Evolutionary conservation across 805 yeast genomes (phyloP), one percentile per base, ranked within the genome.

Genomic region (Wickerhamiella occidentalis): DNA sequence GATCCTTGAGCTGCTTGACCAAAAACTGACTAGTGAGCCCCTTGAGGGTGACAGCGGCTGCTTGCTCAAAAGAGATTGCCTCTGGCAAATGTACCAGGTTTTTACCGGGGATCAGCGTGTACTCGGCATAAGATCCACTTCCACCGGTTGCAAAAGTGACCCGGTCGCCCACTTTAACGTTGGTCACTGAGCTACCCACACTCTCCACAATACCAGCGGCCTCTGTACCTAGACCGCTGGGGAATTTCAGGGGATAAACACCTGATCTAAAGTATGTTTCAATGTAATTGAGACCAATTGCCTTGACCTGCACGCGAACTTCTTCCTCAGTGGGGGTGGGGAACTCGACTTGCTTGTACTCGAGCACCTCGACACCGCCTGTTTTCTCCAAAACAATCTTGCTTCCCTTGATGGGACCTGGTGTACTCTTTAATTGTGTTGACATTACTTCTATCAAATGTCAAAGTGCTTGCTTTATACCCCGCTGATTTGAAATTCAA

Each of bases 251-350:
- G 6, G 85, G 82, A 60, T 88, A 88, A 4, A 82, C 58, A 3
- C 96, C 96, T 46, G 68, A 74, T 60, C 96, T 75, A 69, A 83
- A 85, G 66, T 87, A 88, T 3, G 78, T 70, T 59, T 88, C 96
- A 55, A 86, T 82, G 68, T 76, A 83, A 58, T 86, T 86, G 58
- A 86, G 68, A 29, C 97, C 97, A 11, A 87, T 73, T 57, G 76
- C 86, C 49, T 69, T 72, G 70, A 82, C 84, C 65, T 82, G 80
- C 60, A 88, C 71, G 44, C 88, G 68, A 9, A 88, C 61, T 52
- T 85, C 85, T 47, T 72, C 69, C 2, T 69, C 72, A 28, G 45
- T 61, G 47, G 81, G 69, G 6, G 22, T 13, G 11, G 45, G 48
- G 38, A 21, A 36, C 28, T 43, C 48, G n/a, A 38, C 30, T 7